A percentile compares a stretch with the other conserved stretches of the same genome.
These are phyloP conservation scores for Gossypium sturtianum DNA, from an alignment of 345 rosid species.

Conservation along the genomic window DNA sequence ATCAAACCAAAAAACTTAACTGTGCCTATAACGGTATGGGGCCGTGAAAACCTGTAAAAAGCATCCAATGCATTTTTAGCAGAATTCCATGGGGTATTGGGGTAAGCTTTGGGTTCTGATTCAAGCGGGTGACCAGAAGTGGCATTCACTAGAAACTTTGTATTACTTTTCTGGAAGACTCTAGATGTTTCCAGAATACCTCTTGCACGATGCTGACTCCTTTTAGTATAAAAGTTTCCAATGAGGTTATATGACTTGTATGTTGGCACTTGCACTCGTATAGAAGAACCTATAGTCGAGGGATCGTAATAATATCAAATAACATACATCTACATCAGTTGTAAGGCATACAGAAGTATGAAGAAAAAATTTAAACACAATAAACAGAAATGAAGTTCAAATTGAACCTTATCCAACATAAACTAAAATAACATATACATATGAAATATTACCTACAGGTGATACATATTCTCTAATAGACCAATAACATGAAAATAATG, in stretches of 20 bases:
- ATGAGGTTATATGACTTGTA: conserved; percentile 29
- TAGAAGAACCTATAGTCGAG: conserved; percentile 21
- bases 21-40: conserved; percentile 92
- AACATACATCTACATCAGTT: not conserved
- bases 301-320: not conserved
- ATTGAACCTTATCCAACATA: not conserved
- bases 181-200: conserved; percentile 17
- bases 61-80: conserved; percentile 49
- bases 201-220: conserved; percentile 27
- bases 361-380: not conserved
- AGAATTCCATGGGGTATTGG: conserved; percentile 31
- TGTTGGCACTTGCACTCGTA: conserved; percentile 27
- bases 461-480: not conserved
- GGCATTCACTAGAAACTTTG: conserved; percentile 42
- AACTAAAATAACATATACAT: not conserved
- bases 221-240: conserved; percentile 11
- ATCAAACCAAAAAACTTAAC: conserved; percentile 49
- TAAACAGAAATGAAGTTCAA: not conserved
- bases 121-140: conserved; percentile 53
- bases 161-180: conserved; percentile 18
- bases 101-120: conserved; percentile 41
- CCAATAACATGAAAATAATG: not conserved
- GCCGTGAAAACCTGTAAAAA: conserved; percentile 89
- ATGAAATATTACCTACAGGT: not conserved
- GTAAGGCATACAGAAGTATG: not conserved